Evolutionary conservation across 352 stramenopile species (phyloP), one percentile per base, ranked within the genome.

Genomic region (Globisporangium ultimum): DNA sequence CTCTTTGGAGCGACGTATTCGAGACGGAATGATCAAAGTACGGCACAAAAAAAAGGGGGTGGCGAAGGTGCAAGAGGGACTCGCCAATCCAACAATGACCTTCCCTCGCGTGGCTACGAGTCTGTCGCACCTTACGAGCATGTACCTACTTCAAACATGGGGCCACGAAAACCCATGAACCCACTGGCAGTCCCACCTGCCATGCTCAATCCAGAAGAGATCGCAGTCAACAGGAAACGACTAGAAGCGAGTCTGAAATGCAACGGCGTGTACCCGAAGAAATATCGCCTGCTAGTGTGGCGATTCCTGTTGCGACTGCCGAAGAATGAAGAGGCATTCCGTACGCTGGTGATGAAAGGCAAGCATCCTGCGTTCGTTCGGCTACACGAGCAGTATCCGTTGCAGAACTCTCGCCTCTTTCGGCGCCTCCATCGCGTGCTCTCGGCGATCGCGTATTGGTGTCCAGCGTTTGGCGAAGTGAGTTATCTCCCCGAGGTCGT

Each of bases 401-500:
- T 97, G 15, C 76, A 88, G 47, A 82, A 95, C 53, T 58, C 67
- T 21, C 84, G 86, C 5, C 66, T 91, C 20, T 87, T 91, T 58
- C 77, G 84, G 0, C 87, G 89, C 20, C 73, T 97, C 1, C 71
- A 91, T 43, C 77, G 87, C 15, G 68, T 96, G 18, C 58, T 96
- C 21, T 95, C 81, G 28, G 87, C 87, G 10, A 78, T 97, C 41
- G 84, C 86, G n/a, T 89, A 87, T 62, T 98, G 90, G 89, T 97
- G 88, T 48, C 88, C 91, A 20, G 84, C 89, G n/a, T 94, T 97
- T 55, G 84, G 83, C 32, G 88, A 96, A 72, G 69, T 88, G 36
- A 74, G 68, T 28, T 96, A 91, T 21, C 63, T 97, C 15, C 86
- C 90, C 18, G 80, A 80, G 15, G 28, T 95, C 17, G 88, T 92